These are phyloP conservation scores for Myxozyma udenii DNA, from an alignment of 805 yeast genomes.

Conservation along the genomic window DNA sequence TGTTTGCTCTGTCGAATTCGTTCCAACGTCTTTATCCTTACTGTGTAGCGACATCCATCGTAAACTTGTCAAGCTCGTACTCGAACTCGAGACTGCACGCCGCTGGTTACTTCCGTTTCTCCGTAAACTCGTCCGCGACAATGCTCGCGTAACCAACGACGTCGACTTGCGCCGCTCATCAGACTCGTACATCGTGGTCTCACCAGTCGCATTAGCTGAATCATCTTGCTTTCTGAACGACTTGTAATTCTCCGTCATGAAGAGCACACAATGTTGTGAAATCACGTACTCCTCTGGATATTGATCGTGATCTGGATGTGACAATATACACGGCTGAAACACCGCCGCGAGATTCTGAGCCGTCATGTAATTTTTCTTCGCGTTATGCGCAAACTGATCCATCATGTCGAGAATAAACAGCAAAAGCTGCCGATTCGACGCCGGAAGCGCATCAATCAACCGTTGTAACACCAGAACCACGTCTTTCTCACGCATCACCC, in stretches of 20 bases:
- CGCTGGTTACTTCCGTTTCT: neutral
- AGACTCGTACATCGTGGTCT: conserved; percentile 2
- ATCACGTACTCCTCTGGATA: conserved; percentile 87
- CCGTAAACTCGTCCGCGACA: neutral
- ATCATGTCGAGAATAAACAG: conserved; percentile 83
- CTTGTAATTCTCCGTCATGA: conserved; percentile 81
- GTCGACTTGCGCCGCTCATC: too few relatives aligned
- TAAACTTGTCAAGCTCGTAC: conserved; percentile 6
- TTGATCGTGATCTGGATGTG: conserved; percentile 91
- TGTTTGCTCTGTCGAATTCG: too few relatives aligned
- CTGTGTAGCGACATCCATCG: too few relatives aligned
- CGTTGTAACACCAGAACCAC: conserved; percentile 69
- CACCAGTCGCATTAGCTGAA: neutral
- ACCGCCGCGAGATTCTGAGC: conserved; percentile 91
- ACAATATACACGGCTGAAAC: conserved; percentile 92
- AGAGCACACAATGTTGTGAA: conserved; percentile 82
- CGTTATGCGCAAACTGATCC: conserved; percentile 76
- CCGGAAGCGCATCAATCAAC: conserved; percentile 68
- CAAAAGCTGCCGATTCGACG: conserved; percentile 73
- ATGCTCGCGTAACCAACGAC: too few relatives aligned
- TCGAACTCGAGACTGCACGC: conserved; percentile 11
- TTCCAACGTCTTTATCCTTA: conserved; percentile 9
- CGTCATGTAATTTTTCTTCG: conserved; percentile 82
- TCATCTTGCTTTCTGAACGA: conserved; percentile 45
- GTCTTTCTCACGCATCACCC: conserved; percentile 28